Conservation (phyloP, 768 basidiomycete genomes). For the Royoungia palumana region DNA sequence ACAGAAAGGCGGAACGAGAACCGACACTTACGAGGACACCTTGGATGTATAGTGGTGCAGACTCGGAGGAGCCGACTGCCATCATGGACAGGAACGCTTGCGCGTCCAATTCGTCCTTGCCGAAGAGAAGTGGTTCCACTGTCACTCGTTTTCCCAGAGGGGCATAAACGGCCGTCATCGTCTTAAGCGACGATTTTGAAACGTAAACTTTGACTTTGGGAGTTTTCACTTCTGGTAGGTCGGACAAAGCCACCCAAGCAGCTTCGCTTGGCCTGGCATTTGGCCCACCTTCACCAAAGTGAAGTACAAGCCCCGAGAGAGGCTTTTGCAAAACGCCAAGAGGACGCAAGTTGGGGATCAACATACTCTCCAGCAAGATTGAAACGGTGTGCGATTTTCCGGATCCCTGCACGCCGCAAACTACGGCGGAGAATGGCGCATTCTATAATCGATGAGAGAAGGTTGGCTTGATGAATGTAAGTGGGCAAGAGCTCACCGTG, state of each 20-base stretch:
- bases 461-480: neutral
- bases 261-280: constrained; percentile 60
- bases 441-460: constrained; percentile 41
- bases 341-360: constrained; percentile 47
- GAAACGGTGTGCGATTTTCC: constrained; percentile 75
- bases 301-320: constrained; percentile 61
- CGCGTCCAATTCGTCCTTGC: constrained; percentile 62
- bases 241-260: constrained; percentile 51
- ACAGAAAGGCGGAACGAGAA: neutral
- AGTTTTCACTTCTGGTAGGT: constrained; percentile 30
- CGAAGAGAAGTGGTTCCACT: constrained; percentile 54
- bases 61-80: constrained; percentile 60
- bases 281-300: constrained; percentile 66
- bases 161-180: constrained; percentile 55
- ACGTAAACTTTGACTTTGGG: constrained; percentile 50
- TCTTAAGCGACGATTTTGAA: constrained; percentile 56
- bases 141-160: constrained; percentile 46
- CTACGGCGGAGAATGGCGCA: constrained; percentile 68
- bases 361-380: constrained; percentile 65
- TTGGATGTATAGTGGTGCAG: constrained; percentile 68
- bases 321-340: constrained; percentile 54
- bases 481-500: constrained; percentile 41
- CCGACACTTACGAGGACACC: constrained; percentile 50
- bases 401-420: constrained; percentile 75
- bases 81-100: constrained; percentile 72